Evolutionary conservation across 495 filamentous ascomycete species (phyloP).

Genomic region (Penicillium crystallinum): DNA sequence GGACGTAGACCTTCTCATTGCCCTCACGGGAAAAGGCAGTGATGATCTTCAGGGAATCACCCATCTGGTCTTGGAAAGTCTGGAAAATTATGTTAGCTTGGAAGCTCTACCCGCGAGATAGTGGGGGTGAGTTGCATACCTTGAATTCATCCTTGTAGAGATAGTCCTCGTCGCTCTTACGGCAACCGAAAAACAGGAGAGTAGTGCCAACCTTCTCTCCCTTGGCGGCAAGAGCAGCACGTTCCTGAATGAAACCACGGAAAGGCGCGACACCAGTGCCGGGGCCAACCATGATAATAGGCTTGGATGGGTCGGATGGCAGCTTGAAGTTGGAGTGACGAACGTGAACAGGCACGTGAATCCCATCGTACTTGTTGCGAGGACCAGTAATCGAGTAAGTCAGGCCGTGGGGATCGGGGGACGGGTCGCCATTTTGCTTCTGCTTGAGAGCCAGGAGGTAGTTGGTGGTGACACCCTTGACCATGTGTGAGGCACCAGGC

Average conservation of each 20-base stretch:
- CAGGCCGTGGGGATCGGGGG: constrained; percentile 79
- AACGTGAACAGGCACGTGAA: constrained; percentile 92
- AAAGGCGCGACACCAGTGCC: constrained; percentile 97
- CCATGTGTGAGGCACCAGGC: constrained; percentile 71
- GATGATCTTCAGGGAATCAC: constrained; percentile 80
- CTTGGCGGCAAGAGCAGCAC: constrained; percentile 69
- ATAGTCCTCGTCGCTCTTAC: constrained; percentile 81
- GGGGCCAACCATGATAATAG: constrained; percentile 92
- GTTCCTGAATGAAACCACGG: constrained; percentile 91
- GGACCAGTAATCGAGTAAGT: constrained; percentile 88
- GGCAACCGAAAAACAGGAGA: constrained; percentile 91
- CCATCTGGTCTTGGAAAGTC: constrained; percentile 76
- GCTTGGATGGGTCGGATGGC: constrained; percentile 88
- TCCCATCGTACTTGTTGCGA: constrained; percentile 93
- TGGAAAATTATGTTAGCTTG: constrained; percentile 31
- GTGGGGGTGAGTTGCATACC: constrained; percentile 50
- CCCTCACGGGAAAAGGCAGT: constrained; percentile 88
- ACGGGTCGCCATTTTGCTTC: constrained; percentile 88
- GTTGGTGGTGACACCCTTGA: constrained; percentile 95
- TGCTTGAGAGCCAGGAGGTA: constrained; percentile 95
- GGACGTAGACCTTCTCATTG: constrained; percentile 88
- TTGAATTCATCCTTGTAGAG: constrained; percentile 89
- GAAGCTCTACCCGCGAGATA: background rate
- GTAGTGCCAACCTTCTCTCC: constrained; percentile 87
- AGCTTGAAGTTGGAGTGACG: constrained; percentile 99